Evolutionary conservation across 2,329 filamentous ascomycete genomes (phyloP).

Genomic region (Aspergillus persii): DNA sequence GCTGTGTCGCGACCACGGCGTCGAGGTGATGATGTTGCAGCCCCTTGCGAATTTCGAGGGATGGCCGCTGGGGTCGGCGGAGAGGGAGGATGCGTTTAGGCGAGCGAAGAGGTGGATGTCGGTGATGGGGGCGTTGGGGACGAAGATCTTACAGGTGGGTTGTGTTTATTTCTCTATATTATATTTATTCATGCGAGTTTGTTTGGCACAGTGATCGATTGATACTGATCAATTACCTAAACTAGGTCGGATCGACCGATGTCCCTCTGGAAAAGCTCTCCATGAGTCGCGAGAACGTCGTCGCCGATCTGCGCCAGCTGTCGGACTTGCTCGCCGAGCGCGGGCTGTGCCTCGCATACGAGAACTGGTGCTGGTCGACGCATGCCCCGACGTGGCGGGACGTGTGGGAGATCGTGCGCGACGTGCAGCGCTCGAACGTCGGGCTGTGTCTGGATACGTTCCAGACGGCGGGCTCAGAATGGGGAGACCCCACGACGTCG

Average conservation of each 20-base stretch:
- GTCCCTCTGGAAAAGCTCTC: constrained; percentile 54
- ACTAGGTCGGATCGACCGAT: constrained; percentile 62
- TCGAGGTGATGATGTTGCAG: constrained; percentile 69
- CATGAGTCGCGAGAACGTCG: constrained; percentile 50
- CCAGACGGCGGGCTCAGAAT: constrained; percentile 70
- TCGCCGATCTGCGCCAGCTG: constrained; percentile 62
- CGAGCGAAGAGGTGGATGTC: constrained; percentile 65
- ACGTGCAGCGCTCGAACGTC: constrained; percentile 63
- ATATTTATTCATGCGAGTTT: too few relatives aligned
- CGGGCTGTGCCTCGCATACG: constrained; percentile 66
- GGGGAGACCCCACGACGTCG: constrained; percentile 65
- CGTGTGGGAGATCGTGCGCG: constrained; percentile 66
- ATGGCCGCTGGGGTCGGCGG: constrained; percentile 59
- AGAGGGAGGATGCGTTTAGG: constrained; percentile 61
- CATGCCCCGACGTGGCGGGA: constrained; percentile 66
- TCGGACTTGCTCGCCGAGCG: constrained; percentile 60
- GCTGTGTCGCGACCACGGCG: constrained; percentile 52
- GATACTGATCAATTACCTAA: not conserved
- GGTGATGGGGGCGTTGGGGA: constrained; percentile 69
- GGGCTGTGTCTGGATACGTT: constrained; percentile 78
- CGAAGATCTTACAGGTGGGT: constrained; percentile 66
- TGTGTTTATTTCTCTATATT: not conserved
- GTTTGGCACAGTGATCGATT: too few relatives aligned
- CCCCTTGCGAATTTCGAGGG: constrained; percentile 77
- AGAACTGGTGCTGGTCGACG: constrained; percentile 81